Percentiles rank a stretch among this genome's conserved stretches.
Evolutionary conservation across 768 basidiomycete genomes (phyloP).

Genomic region (Hebeloma cylindrosporum): DNA sequence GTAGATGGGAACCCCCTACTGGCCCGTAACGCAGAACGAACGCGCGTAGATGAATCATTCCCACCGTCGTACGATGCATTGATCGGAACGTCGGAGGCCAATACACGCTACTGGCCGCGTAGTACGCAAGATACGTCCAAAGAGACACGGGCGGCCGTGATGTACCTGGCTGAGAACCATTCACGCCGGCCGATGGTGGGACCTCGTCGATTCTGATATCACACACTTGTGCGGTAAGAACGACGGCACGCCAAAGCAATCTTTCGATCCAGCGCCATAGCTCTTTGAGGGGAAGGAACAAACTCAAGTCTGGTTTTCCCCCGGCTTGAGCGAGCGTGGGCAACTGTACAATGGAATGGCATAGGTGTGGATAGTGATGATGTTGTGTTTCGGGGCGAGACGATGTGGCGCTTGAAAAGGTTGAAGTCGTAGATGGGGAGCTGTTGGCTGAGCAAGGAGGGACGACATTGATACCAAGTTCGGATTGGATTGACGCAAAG

Average conservation of each 20-base stretch:
- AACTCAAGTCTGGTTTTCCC: constrained; percentile 44
- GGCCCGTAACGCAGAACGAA: constrained; percentile 57
- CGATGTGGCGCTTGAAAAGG: constrained; percentile 6
- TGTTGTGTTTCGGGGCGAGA: too few relatives aligned
- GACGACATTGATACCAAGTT: constrained; percentile 37
- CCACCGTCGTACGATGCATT: constrained; percentile 68
- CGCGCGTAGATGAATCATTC: constrained; percentile 71
- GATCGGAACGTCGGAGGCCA: constrained; percentile 85
- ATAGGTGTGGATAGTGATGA: too few relatives aligned
- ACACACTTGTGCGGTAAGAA: constrained; percentile 55
- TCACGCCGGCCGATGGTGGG: neutral
- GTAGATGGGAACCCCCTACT: constrained; percentile 7
- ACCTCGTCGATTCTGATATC: constrained; percentile 37
- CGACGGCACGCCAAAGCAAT: constrained; percentile 76
- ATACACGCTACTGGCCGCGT: constrained; percentile 56
- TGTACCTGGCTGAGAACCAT: too few relatives aligned
- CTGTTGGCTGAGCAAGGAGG: neutral
- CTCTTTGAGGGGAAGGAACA: constrained; percentile 73
- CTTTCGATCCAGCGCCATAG: constrained; percentile 86
- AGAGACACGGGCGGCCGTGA: constrained; percentile 35
- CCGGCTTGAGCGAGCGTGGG: constrained; percentile 25
- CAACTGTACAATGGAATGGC: too few relatives aligned
- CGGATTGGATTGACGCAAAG: constrained; percentile 47
- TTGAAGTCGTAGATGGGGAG: constrained; percentile 16
- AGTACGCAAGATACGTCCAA: constrained; percentile 66